These are phyloP conservation scores for Oryza longistaminata DNA, from an alignment of 176 grass and related monocot genomes.

Conservation along the genomic window DNA sequence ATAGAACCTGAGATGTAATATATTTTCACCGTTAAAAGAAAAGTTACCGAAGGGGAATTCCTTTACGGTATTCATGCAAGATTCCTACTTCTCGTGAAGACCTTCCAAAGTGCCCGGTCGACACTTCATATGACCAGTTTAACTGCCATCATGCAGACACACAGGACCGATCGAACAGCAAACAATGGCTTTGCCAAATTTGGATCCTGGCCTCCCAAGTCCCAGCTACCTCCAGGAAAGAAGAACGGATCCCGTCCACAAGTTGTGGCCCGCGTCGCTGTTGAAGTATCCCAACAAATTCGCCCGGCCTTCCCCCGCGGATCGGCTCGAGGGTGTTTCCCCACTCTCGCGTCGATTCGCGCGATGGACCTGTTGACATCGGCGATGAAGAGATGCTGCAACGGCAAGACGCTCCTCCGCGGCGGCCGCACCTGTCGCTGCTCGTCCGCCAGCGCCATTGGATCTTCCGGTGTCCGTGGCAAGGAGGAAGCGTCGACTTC, in stretches of 20 bases:
- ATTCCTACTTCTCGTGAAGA: no score
- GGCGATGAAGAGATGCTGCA: slow-evolving; percentile 46
- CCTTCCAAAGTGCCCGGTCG: no score
- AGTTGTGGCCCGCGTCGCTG: background rate
- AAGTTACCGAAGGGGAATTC: no score
- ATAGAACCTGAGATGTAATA: no score
- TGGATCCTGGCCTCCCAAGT: background rate
- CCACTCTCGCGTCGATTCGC: slow-evolving; percentile 51
- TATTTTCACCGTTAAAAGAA: no score
- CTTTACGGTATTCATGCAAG: no score
- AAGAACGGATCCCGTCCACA: slow-evolving; percentile 43
- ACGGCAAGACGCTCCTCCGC: slow-evolving; percentile 36
- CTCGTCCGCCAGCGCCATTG: background rate
- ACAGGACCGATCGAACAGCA: background rate
- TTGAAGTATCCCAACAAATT: slow-evolving; percentile 48
- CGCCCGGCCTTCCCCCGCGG: background rate
- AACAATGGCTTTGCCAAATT: slow-evolving; percentile 24
- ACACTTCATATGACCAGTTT: no score
- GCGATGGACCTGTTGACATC: slow-evolving; percentile 44
- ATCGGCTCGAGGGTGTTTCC: slow-evolving; percentile 44
- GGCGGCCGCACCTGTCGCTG: slow-evolving; percentile 26
- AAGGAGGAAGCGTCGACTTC: slow-evolving; percentile 38
- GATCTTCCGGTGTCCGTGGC: slow-evolving; percentile 26
- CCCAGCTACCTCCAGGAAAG: background rate
- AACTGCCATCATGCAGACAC: background rate